These are phyloP conservation scores for Pyronema domesticum DNA, from an alignment of 495 filamentous ascomycete genomes.

Conservation along the genomic window DNA sequence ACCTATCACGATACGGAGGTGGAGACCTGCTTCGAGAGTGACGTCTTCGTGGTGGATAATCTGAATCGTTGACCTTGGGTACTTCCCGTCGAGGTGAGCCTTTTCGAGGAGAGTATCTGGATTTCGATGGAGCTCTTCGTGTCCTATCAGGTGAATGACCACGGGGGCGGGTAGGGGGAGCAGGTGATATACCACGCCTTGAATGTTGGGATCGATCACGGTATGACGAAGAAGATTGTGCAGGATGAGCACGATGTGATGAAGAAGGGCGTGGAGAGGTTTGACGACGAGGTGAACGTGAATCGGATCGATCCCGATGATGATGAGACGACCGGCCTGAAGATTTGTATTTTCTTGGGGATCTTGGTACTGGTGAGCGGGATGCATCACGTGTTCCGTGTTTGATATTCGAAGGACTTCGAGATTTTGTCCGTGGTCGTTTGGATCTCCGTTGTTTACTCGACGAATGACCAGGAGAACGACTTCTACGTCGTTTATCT, in stretches of 20 bases:
- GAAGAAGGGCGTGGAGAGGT: slow-evolving; percentile 10
- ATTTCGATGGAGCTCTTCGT: slow-evolving; percentile 16
- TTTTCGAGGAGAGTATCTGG: slow-evolving; percentile 11
- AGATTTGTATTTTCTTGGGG: slow-evolving; percentile 19
- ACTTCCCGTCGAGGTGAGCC: slow-evolving; percentile 5
- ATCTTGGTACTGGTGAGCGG: slow-evolving; percentile 17
- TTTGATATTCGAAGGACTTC: slow-evolving; percentile 18
- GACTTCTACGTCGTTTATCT: slow-evolving; percentile 19
- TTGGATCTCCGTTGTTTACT: slow-evolving; percentile 21
- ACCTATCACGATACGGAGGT: slow-evolving; percentile 1
- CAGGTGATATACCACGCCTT: slow-evolving; percentile 7
- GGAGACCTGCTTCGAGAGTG: neutral
- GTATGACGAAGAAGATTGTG: slow-evolving; percentile 6
- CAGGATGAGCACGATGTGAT: slow-evolving; percentile 3
- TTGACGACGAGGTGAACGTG: slow-evolving; percentile 15
- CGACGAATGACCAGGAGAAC: slow-evolving; percentile 20
- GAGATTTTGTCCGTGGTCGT: slow-evolving; percentile 11
- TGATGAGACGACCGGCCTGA: slow-evolving; percentile 10
- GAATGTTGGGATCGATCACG: slow-evolving; percentile 4
- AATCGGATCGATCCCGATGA: slow-evolving; percentile 20
- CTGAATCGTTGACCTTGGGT: slow-evolving; percentile 1
- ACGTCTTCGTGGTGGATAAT: neutral
- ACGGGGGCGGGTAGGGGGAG: slow-evolving; percentile 1
- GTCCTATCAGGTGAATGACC: slow-evolving; percentile 12
- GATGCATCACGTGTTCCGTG: slow-evolving; percentile 20